Percentiles rank a stretch among this genome's conserved stretches.
Evolutionary conservation across 148 eudicot genomes (phyloP).

Genomic region (Rhododendron simsii): DNA sequence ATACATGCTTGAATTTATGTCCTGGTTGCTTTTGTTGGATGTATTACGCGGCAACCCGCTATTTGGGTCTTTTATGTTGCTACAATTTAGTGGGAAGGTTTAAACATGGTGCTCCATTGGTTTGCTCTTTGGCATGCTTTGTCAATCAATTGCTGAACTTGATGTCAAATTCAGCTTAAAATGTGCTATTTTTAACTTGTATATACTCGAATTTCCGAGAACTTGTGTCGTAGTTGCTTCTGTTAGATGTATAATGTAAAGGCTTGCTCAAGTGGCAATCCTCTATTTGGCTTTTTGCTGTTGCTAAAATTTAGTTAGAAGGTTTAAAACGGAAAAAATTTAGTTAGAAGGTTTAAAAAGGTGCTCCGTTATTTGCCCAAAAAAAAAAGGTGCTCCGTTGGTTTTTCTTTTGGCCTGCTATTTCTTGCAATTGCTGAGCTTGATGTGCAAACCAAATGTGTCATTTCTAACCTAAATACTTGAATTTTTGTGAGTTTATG

Average conservation of each 20-base stretch:
- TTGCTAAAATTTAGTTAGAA: neutral
- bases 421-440: neutral
- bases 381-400: neutral
- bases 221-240: neutral
- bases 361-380: neutral
- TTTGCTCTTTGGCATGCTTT: neutral
- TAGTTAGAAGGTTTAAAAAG: neutral
- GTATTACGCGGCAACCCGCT: neutral
- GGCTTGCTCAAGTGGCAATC: neutral
- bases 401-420: neutral
- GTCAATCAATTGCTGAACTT: neutral
- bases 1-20: neutral
- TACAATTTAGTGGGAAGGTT: neutral
- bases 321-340: too few relatives aligned
- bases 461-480: neutral
- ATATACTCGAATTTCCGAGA: neutral
- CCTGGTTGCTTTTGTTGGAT: neutral
- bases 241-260: neutral
- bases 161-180: neutral
- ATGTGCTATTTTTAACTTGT: neutral
- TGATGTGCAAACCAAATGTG: neutral
- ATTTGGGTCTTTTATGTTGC: neutral
- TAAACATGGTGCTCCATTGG: neutral
- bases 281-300: neutral
- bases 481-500: neutral